Evolutionary conservation across 352 stramenopile species (phyloP), one percentile per base, ranked within the genome.

Genomic region (Sclerospora graminicola): DNA sequence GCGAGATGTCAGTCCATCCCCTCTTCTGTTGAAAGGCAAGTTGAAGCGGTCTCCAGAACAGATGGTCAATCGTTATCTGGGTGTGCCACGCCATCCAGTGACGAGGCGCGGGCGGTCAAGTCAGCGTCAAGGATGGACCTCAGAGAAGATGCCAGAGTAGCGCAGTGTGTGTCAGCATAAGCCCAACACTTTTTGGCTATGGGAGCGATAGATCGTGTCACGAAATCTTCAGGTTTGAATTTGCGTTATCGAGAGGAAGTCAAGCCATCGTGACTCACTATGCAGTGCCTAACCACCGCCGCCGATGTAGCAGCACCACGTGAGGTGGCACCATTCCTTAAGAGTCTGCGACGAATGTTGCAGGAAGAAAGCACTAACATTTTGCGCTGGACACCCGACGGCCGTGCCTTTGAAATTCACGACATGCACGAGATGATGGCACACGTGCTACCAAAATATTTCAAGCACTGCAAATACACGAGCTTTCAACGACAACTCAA

Each of bases 401-500:
- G 66, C 34, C 46, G 68, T 28, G 64, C 69, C 20, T 86, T 88
- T 33, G 69, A 86, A 45, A 87, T 88, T 42, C 66, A 78, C 60
- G 72, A 89, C 56, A 84, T 84, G 68, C 57, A 77, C 32, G 54
- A 67, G 44, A 82, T 96, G 49, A 86, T 93, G 74, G 58, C 69
- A 20, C 63, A 66, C 33, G 72, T 96, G 39, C 71, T 97, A 16
- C 86, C 89, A 19, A 85, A 88, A 52, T 97, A 97, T 64, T 97
- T 97, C 59, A 97, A 96, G 51, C 89, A 97, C 60, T 66, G 70
- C 58, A 95, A 90, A 53, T 97, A 96, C 72, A 90, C 89, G 44
- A 96, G 83, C 42, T 92, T 97, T 48, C 83, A 95, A 51, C 81
- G 89, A 20, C 87, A 97, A 51, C 75, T 97, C 47, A 96, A 95